Percentiles rank a stretch among this genome's conserved stretches.
Conservation (phyloP, 306 rosid species). For the Cucurbita pepo region DNA sequence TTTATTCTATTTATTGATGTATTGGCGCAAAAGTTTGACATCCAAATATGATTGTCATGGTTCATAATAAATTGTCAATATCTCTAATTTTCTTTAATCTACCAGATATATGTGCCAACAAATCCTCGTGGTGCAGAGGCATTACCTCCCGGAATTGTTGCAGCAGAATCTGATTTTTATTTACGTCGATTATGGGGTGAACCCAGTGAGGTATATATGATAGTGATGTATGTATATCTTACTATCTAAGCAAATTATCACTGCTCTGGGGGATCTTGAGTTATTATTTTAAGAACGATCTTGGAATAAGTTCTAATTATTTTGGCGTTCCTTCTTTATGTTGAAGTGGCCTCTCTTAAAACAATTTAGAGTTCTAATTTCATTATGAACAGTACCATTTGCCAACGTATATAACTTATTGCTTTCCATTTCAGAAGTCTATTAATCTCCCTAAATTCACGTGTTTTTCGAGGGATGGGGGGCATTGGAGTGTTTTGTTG, state of each 20-base stretch:
- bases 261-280: neutral
- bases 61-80: neutral
- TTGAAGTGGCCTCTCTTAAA: neutral
- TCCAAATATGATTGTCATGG: too few species aligned
- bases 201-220: constrained; percentile 68
- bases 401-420: neutral
- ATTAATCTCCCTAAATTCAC: neutral
- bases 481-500: neutral
- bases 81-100: constrained; percentile 5
- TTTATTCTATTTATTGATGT: neutral
- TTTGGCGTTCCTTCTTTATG: neutral
- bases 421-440: neutral
- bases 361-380: neutral
- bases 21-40: neutral
- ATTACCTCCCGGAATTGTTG: constrained; percentile 83
- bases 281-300: neutral
- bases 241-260: neutral
- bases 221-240: neutral
- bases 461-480: neutral
- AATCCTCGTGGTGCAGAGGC: constrained; percentile 92
- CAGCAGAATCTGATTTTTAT: constrained; percentile 63
- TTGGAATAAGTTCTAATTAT: neutral
- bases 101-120: constrained; percentile 58
- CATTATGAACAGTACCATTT: neutral
- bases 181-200: constrained; percentile 91